phyloP scores from a whole-genome alignment of 441 rosid genomes.

The Manihot esculenta region DNA sequence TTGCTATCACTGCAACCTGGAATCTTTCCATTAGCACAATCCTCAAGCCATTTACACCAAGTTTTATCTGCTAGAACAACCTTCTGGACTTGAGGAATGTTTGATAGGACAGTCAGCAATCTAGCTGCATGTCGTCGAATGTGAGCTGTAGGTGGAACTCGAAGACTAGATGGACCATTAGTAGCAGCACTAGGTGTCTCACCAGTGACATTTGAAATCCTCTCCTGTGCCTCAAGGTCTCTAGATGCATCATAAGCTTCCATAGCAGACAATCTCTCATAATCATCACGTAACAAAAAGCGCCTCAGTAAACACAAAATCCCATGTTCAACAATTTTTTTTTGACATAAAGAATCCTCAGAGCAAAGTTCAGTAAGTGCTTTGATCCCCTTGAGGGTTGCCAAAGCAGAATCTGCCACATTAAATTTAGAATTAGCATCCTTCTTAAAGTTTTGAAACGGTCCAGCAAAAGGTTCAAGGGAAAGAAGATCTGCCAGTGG shows the following conservation, averaged over 20 bases:
- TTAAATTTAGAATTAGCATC: slow-evolving; percentile 57
- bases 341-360: slow-evolving; percentile 66
- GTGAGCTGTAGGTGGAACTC: slow-evolving; percentile 90
- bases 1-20: slow-evolving; percentile 80
- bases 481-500: slow-evolving; percentile 86
- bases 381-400: slow-evolving; percentile 86
- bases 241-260: slow-evolving; percentile 96
- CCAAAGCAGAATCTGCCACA: slow-evolving; percentile 87
- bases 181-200: slow-evolving; percentile 41
- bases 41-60: slow-evolving; percentile 93
- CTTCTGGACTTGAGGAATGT: slow-evolving; percentile 76
- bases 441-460: slow-evolving; percentile 66
- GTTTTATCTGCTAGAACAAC: slow-evolving; percentile 58
- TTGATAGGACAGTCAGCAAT: slow-evolving; percentile 75
- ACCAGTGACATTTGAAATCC: slow-evolving; percentile 38
- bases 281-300: slow-evolving; percentile 80
- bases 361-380: slow-evolving; percentile 78
- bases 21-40: slow-evolving; percentile 75
- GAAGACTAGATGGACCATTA: slow-evolving; percentile 60
- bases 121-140: slow-evolving; percentile 95
- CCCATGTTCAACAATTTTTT: slow-evolving; percentile 65
- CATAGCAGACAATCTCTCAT: slow-evolving; percentile 81
- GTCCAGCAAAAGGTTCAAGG: slow-evolving; percentile 76
- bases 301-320: slow-evolving; percentile 83
- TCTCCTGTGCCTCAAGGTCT: slow-evolving; percentile 58